Conservation (phyloP, 805 yeast genomes). For the Wickerhamiella nectarea region DNA sequence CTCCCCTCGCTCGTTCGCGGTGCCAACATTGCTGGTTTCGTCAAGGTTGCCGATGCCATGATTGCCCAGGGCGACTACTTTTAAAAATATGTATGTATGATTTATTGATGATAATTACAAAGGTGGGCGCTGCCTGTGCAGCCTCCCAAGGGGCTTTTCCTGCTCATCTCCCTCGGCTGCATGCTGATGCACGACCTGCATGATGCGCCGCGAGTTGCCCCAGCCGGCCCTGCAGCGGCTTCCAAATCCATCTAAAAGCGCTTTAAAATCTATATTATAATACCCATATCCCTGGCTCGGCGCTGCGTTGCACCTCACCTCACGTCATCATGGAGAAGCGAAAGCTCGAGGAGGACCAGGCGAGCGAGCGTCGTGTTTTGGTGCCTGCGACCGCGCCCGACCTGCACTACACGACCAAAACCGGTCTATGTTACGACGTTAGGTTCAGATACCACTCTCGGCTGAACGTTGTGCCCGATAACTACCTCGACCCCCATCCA, state of each 20-base stretch:
- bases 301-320: background rate
- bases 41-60: slow-evolving; percentile 98
- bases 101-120: background rate
- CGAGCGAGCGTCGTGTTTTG: background rate
- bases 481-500: slow-evolving; percentile 96
- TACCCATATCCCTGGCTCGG: too few species aligned
- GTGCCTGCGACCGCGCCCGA: slow-evolving; percentile 7
- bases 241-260: too few species aligned
- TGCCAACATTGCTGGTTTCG: slow-evolving; percentile 98
- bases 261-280: too few species aligned
- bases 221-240: too few species aligned
- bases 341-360: slow-evolving; percentile 6
- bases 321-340: slow-evolving; percentile 7
- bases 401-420: slow-evolving; percentile 32
- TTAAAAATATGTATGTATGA: slow-evolving; percentile 9
- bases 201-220: too few species aligned
- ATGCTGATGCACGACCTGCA: too few species aligned
- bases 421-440: slow-evolving; percentile 92
- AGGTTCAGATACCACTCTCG: slow-evolving; percentile 96
- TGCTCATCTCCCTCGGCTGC: too few species aligned
- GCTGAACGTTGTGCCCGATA: slow-evolving; percentile 78
- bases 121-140: too few species aligned
- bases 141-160: too few species aligned
- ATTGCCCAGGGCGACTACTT: slow-evolving; percentile 77
- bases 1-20: slow-evolving; percentile 95